A percentile compares a stretch with the other conserved stretches of the same genome.
phyloP scores from a whole-genome alignment of 345 rosid species.

The Raphanus sativus region DNA sequence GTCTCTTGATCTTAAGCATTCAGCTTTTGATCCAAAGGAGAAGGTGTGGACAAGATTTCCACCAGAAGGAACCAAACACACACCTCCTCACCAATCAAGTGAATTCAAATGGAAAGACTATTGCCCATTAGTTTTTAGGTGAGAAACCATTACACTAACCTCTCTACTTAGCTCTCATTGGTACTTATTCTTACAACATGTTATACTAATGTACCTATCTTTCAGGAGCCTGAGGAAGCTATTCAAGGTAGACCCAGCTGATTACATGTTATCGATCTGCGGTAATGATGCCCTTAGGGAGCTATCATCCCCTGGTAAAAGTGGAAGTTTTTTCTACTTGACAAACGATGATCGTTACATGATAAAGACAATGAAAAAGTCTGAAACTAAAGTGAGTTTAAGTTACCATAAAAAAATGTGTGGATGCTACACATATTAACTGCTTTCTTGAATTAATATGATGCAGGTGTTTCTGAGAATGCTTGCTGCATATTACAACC shows the following conservation, averaged over 20 bases:
- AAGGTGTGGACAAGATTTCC: slow-evolving; percentile 95
- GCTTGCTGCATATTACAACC: slow-evolving; percentile 92
- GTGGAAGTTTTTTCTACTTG: slow-evolving; percentile 93
- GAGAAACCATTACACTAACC: slow-evolving; percentile 1
- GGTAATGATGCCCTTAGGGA: slow-evolving; percentile 95
- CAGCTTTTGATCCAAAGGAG: slow-evolving; percentile 92
- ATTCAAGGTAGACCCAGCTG: slow-evolving; percentile 57
- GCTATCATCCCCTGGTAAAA: slow-evolving; percentile 95
- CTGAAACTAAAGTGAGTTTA: slow-evolving; percentile 74
- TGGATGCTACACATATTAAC: slow-evolving; percentile 10
- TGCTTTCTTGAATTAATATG: neutral
- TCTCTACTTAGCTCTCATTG: neutral
- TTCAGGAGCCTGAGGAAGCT: neutral
- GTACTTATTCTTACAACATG: neutral
- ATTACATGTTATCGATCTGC: slow-evolving; percentile 93
- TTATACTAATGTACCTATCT: neutral
- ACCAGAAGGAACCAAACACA: slow-evolving; percentile 83
- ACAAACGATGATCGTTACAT: slow-evolving; percentile 87
- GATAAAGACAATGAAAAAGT: slow-evolving; percentile 92
- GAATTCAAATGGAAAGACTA: slow-evolving; percentile 98
- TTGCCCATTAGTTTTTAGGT: slow-evolving; percentile 94
- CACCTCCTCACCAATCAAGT: slow-evolving; percentile 83
- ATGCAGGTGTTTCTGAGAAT: slow-evolving; percentile 83
- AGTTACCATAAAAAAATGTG: neutral
- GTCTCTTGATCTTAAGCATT: slow-evolving; percentile 75